Base-by-base conservation (phyloP, 208 protist species). In the Herpetomonas tarakana region DNA sequence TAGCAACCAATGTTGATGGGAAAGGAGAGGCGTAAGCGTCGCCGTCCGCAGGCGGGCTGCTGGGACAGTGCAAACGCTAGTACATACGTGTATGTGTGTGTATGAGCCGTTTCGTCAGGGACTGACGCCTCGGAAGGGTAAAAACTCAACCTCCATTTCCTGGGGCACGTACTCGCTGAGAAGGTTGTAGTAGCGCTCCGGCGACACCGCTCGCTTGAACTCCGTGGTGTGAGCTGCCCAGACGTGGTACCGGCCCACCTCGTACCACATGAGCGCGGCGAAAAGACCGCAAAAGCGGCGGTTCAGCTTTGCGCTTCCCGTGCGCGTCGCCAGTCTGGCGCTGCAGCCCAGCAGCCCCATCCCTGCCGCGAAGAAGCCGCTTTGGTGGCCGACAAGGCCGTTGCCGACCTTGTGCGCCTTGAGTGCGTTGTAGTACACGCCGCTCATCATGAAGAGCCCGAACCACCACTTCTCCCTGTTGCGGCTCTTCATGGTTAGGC, bases 351-450 rank as follows among this genome's bases (percentile, higher is more conserved):
- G 26, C 4, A 62, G 58, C 2, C 83, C 84, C 79, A 94, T 81
- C n/a, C 80, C 83, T 11, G 83, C 81, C 0, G 84, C 88, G 44
- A 92, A 91, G 63, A 94, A 91, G 16, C 84, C 88, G 53, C 82
- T 79, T 47, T 94, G 88, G 56, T 94, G 88, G 14, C 88, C 88
- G 1, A 90, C 82, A 3, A 94, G 57, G 6, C 88, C 88, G 57
- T 94, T 94, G 60, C 72, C 56, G 11, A 90, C 88, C 69, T 92
- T 94, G 70, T 94, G 88, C 6, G 84, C 82, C 66, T 94, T 94
- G 24, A 94, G 51, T 6, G 81, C 69, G 58, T 77, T 88, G 69
- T 88, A 94, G 63, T 92, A 92, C 56, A 90, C 66, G 22, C 70
- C 72, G 31, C 77, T 68, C 69, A 94, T 83, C 35, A 86, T 61